A percentile compares a stretch with the other conserved stretches of the same genome.
Evolutionary conservation across 73 alveolate species (phyloP).

Genomic region (Stentor coeruleus): DNA sequence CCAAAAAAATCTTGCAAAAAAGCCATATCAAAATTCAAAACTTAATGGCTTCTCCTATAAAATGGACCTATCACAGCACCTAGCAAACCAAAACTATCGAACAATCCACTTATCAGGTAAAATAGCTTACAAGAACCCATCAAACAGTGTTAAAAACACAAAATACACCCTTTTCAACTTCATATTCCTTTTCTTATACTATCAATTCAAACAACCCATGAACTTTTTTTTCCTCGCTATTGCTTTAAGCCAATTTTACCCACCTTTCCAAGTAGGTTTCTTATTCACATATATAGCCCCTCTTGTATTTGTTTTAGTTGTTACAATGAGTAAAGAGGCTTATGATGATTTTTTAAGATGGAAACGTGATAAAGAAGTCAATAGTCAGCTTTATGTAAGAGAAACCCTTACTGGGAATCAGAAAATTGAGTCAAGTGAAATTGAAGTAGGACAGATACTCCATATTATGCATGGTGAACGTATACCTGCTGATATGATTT

Average conservation of each 20-base stretch:
- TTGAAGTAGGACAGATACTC: slow-evolving; percentile 82
- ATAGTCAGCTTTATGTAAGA: slow-evolving; percentile 27
- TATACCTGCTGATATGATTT: slow-evolving; percentile 90
- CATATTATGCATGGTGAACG: slow-evolving; percentile 71
- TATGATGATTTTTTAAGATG: slow-evolving; percentile 62
- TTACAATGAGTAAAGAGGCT: slow-evolving; percentile 63
- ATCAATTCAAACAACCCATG: slow-evolving; percentile 58
- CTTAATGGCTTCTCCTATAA: no score
- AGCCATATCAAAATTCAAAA: no score
- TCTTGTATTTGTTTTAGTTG: slow-evolving; percentile 47
- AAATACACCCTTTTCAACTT: slow-evolving; percentile 55
- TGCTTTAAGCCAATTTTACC: slow-evolving; percentile 53
- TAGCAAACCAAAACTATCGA: no score
- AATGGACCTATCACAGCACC: no score
- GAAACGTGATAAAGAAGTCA: slow-evolving; percentile 58
- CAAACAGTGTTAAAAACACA: slow-evolving; percentile 47
- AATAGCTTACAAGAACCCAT: no score
- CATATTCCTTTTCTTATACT: slow-evolving; percentile 48
- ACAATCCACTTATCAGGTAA: no score
- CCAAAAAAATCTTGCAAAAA: no score
- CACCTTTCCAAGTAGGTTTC: slow-evolving; percentile 61
- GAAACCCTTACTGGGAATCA: no score
- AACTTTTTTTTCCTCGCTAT: slow-evolving; percentile 56
- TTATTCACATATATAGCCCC: slow-evolving; percentile 49
- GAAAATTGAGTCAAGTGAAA: no score